Evolutionary conservation across 768 basidiomycete species (phyloP).

Genomic region (Leccinellum rugosiceps): DNA sequence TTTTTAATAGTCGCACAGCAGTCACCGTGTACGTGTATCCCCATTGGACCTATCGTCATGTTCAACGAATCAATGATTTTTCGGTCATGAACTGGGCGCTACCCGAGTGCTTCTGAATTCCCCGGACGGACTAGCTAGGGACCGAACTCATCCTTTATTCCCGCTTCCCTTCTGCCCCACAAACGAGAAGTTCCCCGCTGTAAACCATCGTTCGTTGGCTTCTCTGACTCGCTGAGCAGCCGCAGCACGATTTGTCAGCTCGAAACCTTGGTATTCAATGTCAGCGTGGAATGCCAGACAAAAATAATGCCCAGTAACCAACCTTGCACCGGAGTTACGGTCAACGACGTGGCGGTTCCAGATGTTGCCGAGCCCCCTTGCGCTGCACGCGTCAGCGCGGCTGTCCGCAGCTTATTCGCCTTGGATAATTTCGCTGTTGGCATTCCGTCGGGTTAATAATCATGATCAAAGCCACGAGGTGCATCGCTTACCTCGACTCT

Average conservation of each 20-base stretch:
- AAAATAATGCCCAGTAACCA: slow-evolving; percentile 13
- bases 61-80: slow-evolving; percentile 3
- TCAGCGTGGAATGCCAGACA: slow-evolving; percentile 10
- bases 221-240: slow-evolving; percentile 87
- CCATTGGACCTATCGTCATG: slow-evolving; percentile 6
- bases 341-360: slow-evolving; percentile 87
- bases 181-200: slow-evolving; percentile 79
- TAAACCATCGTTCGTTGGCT: slow-evolving; percentile 97
- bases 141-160: slow-evolving; percentile 19
- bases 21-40: slow-evolving; percentile 11
- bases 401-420: slow-evolving; percentile 86
- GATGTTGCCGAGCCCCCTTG: slow-evolving; percentile 53
- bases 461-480: neutral
- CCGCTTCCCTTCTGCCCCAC: slow-evolving; percentile 53
- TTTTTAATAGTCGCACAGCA: slow-evolving; percentile 11
- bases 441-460: slow-evolving; percentile 1
- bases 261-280: slow-evolving; percentile 59
- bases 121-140: neutral
- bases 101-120: neutral
- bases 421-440: slow-evolving; percentile 89
- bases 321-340: slow-evolving; percentile 97
- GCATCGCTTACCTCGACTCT: slow-evolving; percentile 73
- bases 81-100: neutral
- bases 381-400: slow-evolving; percentile 75
- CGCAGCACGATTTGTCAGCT: slow-evolving; percentile 89